These are phyloP conservation scores for Pseudogymnoascus sp. DNA, from an alignment of 2,329 filamentous ascomycete genomes.

Conservation along the genomic window DNA sequence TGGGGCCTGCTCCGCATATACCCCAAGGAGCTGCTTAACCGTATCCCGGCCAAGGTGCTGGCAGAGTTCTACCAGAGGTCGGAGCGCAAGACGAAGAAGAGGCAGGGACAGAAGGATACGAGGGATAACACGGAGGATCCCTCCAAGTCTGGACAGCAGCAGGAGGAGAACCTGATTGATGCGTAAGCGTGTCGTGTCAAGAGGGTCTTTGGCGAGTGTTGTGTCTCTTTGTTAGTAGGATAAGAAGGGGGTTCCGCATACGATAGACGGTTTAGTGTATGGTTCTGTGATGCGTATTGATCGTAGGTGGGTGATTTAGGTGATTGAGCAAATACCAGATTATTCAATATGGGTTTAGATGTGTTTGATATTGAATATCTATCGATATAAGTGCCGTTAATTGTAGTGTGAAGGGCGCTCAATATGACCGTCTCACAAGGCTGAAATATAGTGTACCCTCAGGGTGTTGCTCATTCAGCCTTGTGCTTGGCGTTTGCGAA, in stretches of 20 bases:
- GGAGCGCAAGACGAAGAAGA: constrained; percentile 56
- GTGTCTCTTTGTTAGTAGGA: constrained; percentile 4
- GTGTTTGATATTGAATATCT: background rate
- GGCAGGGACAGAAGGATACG: constrained; percentile 40
- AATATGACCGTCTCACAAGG: background rate
- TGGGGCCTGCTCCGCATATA: constrained; percentile 96
- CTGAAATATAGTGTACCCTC: constrained; percentile 1
- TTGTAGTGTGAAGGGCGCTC: background rate
- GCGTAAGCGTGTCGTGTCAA: constrained; percentile 34
- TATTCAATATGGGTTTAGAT: constrained; percentile 5
- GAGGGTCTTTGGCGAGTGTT: background rate
- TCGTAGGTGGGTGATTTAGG: background rate
- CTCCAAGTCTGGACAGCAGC: constrained; percentile 34
- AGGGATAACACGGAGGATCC: constrained; percentile 31
- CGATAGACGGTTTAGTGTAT: constrained; percentile 6
- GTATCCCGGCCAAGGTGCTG: constrained; percentile 76
- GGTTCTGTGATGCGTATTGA: background rate
- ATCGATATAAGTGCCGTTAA: background rate
- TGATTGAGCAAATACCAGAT: constrained; percentile 6
- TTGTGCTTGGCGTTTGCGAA: background rate
- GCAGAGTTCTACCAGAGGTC: constrained; percentile 76
- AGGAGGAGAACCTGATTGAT: constrained; percentile 56
- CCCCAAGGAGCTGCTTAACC: constrained; percentile 96
- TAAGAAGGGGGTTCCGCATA: constrained; percentile 7
- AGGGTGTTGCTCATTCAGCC: constrained; percentile 5